Evolutionary conservation across 2,329 filamentous ascomycete genomes (phyloP), one percentile per base, ranked within the genome.

Genomic region (Fusarium sp.): DNA sequence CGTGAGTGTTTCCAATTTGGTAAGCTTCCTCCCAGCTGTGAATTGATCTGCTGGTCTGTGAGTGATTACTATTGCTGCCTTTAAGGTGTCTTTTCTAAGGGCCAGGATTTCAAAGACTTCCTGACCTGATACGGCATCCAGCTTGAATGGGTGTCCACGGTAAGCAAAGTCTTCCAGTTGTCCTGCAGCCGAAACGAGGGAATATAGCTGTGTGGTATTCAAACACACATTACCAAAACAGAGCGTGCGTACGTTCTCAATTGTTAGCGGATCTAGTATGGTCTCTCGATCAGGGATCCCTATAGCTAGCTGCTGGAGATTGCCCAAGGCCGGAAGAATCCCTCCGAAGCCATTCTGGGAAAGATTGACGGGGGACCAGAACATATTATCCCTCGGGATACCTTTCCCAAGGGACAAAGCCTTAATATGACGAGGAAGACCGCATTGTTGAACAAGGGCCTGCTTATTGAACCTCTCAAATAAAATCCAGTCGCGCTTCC

Each of bases 71-170:
- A 26, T 7, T 6, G 31, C 31, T 8, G 5, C 6, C 8, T 34
- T 15, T 10, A 62, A 15, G 4, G 24, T 50, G 6, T 22, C n/a
- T 6, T 55, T 50, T 4, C 11, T 49, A 4, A 24, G 19, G 4
- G 40, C 31, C 10, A 63, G 28, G 2, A 33, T 3, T 21, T 60
- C 31, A 19, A 38, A 61, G 11, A 51, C 13, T 6, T 36, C 49
- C 15, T 55, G 38, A 5, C 33, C 15, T 10, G 31, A 36, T 15
- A 21, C 22, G 9, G 6, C 4, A 1, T 14, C 4, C 5, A 11
- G 14, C 5, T 8, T 19, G 1, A 6, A 5, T 7, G 1, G 15
- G 3, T 6, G 1, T 7, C 26, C 47, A 6, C 14, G 6, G 15
- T 53, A 63, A 0, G 5, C 33, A 21, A 61, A 61, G 4, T 22